Evolutionary conservation across 139 green algal genomes (phyloP), one percentile per base, ranked within the genome.

Genomic region (Raphidocelis subcapitata): DNA sequence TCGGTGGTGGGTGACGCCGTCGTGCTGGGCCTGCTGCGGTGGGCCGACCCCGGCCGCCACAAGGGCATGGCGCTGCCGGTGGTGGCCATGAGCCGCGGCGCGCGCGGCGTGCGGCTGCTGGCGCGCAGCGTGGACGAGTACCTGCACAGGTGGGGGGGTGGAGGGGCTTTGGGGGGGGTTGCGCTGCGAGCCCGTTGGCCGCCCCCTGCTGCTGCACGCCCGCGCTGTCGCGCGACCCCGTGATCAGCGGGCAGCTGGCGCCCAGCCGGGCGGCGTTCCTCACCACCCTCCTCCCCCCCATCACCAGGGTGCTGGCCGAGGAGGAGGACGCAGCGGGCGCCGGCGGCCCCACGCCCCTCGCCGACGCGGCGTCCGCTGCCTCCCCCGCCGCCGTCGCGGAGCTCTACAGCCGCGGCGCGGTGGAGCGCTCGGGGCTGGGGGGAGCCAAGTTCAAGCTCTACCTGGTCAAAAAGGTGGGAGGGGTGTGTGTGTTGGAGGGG

Each of bases 111-210:
- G 33, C 77, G 29, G 3, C 76, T 96, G 67, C 46, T 91, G 55
- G 86, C 89, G 4, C 84, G 91, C 51, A 86, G 67, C 35, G 69
- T 89, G 1, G 81, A 91, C 31, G 90, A 96, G 67, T 91, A 91
- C 72, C 61, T 94, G 20, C 88, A 94, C 69, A 82, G 86, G 86
- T 89, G 62, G 2, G 71, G 20, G 47, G 31, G 8, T 61, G 23
- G 54, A 21, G 54, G n/a, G n/a, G n/a, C n/a, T n/a, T 18, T 18
- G n/a, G n/a, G 62, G 52, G 54, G 54, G 54, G 54, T 33, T 33
- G 10, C 21, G 54, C 15, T 21, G 54, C 15, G 46, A 24, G 46
- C 46, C 18, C n/a, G n/a, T n/a, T n/a, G n/a, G n/a, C n/a, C n/a
- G n/a, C n/a, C n/a, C n/a, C n/a, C n/a, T n/a, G n/a, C 41, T 49